These are phyloP conservation scores for Pichia sp. DNA, from an alignment of 1,139 yeast genomes.

Conservation along the genomic window DNA sequence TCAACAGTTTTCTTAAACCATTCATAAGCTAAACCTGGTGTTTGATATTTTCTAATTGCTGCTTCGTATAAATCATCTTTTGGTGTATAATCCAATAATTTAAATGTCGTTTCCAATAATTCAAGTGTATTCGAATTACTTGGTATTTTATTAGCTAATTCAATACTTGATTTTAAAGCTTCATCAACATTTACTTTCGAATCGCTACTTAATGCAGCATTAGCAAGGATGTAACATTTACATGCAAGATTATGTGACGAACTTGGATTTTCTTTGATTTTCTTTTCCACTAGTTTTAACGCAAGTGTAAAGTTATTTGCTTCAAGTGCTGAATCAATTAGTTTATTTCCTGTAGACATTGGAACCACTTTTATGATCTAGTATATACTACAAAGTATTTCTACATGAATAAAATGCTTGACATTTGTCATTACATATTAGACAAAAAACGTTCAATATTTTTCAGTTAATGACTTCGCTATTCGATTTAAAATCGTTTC, in stretches of 20 bases:
- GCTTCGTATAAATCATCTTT: slow-evolving; percentile 46
- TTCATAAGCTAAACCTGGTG: slow-evolving; percentile 36
- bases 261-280: slow-evolving; percentile 48
- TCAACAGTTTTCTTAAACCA: slow-evolving; percentile 45
- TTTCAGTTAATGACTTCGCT: background rate
- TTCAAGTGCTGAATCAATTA: slow-evolving; percentile 38
- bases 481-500: too few species aligned
- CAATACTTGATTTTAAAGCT: slow-evolving; percentile 23
- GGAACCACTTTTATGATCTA: too few species aligned
- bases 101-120: slow-evolving; percentile 39
- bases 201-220: slow-evolving; percentile 2
- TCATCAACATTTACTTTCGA: slow-evolving; percentile 4
- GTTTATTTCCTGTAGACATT: slow-evolving; percentile 11
- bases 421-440: too few species aligned
- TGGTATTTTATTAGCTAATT: slow-evolving; percentile 44
- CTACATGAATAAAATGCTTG: too few species aligned
- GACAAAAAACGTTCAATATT: background rate
- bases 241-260: slow-evolving; percentile 31
- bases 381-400: too few species aligned
- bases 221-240: slow-evolving; percentile 32
- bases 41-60: slow-evolving; percentile 51
- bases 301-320: slow-evolving; percentile 53
- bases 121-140: slow-evolving; percentile 49
- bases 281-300: slow-evolving; percentile 41
- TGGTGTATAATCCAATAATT: slow-evolving; percentile 30